These are phyloP conservation scores for Chaetomium tenue DNA, from an alignment of 495 filamentous ascomycete species.

Conservation along the genomic window DNA sequence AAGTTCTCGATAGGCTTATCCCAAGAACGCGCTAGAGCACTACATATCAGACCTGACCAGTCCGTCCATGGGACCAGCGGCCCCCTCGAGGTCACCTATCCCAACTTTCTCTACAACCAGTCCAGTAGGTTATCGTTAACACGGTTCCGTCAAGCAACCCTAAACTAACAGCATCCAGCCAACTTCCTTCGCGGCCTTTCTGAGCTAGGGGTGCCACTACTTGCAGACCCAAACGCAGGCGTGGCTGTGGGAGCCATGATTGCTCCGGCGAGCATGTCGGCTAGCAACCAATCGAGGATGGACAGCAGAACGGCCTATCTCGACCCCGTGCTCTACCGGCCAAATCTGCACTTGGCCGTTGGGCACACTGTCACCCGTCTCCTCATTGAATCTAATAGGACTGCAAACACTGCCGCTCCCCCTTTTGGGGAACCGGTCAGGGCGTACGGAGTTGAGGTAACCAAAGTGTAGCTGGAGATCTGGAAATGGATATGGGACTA, in stretches of 20 bases:
- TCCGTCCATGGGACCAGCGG: conserved; percentile 41
- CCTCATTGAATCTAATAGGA: conserved; percentile 23
- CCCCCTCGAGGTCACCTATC: conserved; percentile 53
- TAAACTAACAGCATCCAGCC: conserved; percentile 34
- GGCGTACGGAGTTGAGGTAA: conserved; percentile 22
- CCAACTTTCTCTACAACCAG: conserved; percentile 50
- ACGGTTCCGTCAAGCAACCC: not conserved
- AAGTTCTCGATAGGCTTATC: conserved; percentile 26
- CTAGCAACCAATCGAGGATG: conserved; percentile 49
- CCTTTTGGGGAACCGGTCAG: conserved; percentile 39
- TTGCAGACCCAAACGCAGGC: conserved; percentile 49
- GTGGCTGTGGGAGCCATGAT: conserved; percentile 49
- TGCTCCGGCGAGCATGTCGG: conserved; percentile 46
- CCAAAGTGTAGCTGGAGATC: not conserved
- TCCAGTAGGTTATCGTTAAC: conserved; percentile 37
- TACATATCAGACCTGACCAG: conserved; percentile 42
- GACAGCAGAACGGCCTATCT: conserved; percentile 53
- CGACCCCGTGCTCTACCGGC: conserved; percentile 41
- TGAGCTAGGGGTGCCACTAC: conserved; percentile 49
- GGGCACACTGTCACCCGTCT: conserved; percentile 48
- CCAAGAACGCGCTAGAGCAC: conserved; percentile 24
- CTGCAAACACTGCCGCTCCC: conserved; percentile 26
- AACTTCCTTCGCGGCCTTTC: conserved; percentile 53
- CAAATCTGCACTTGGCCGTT: conserved; percentile 49
- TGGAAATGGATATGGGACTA: not conserved